Evolutionary conservation across 164 flowering plant genomes (phyloP), one percentile per base, ranked within the genome.

Genomic region (Euptelea pleiosperma): DNA sequence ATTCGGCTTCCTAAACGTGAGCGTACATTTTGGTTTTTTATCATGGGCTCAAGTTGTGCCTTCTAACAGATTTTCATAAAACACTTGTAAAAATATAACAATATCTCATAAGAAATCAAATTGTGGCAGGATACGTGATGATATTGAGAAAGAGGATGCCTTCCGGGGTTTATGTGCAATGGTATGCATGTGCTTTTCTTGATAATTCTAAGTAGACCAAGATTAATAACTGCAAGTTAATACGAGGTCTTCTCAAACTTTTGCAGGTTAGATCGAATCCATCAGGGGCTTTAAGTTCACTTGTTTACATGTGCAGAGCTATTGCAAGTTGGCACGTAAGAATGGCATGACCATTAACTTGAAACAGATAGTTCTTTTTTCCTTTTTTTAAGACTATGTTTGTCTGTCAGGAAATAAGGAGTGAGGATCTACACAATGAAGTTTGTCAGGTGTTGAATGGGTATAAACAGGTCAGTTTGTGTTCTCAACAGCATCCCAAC

Each of bases 261-360:
- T 61, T 67, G 55, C 87, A 93, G 98, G 94, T 87, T 63, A 74
- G 74, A 70, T 82, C 84, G 63, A 94, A 94, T 77, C 99, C 99
- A 60, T 73, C 90, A 0, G 99, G 96, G 25, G 99, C 82, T 49
- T 52, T 94, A 56, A 86, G 71, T 72, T 94, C 97, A 36, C 96
- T 94, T 68, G 78, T 77, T 54, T 74, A 63, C 58, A 73, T 94
- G 84, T 84, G 96, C 76, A 85, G 73, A 74, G 97, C 99, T 47
- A 85, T 94, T 65, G 96, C 99, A 51, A 94, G 99, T 73, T 94
- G 97, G 99, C 92, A 91, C 73, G 99, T 94, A 84, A 77, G 96
- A 39, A 25, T 43, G 28, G n/a, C n/a, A 11, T 35, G 18, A 30
- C 11, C 57, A 30, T 62, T 18, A 11, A 24, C 50, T 44, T 14